Evolutionary conservation across 2,329 filamentous ascomycete genomes (phyloP), one percentile per base, ranked within the genome.

Genomic region (Pestalotiopsis sp.): DNA sequence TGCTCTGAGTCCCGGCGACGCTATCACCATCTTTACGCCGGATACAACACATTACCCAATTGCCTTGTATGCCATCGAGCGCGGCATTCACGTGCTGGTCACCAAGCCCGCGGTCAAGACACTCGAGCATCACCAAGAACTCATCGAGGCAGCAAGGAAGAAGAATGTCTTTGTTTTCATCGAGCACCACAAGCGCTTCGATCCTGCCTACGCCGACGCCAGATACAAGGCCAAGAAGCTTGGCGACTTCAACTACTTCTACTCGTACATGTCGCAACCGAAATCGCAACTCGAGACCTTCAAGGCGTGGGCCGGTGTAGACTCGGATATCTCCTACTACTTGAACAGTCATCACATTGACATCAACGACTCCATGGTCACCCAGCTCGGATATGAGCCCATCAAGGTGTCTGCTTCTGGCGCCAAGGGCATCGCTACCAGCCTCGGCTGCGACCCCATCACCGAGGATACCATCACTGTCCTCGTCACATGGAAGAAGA

Each of bases 241-340:
- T 7, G 94, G 94, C 71, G 94, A 97, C 81, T 98, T 98, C 89
- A 97, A 97, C 85, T 98, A 98, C 86, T 98, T 97, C 79, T 98
- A 97, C 86, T 92, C 89, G 74, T 98, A 98, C 87, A 97, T 97
- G 94, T 93, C 90, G 63, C 94, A 97, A 84, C 92, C 91, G 69
- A 97, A 97, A 83, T 93, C 87, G 64, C 94, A 97, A 82, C 88
- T 97, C 61, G 92, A 97, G 84, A 97, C 94, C 0, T 97, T 97
- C 89, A 94, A 94, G 81, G 92, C 94, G 3, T 97, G 94, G 94
- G 94, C 94, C 0, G 94, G 94, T 71, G 89, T 91, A 75, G 94
- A 97, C 73, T 94, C 91, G 38, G 95, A 98, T 79, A 98, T 98
- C 75, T 94, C 91, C 10, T 98, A 98, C 84, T 98, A 98, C 81